Evolutionary conservation across 768 basidiomycete genomes (phyloP).

Genomic region (Suillus lakei): DNA sequence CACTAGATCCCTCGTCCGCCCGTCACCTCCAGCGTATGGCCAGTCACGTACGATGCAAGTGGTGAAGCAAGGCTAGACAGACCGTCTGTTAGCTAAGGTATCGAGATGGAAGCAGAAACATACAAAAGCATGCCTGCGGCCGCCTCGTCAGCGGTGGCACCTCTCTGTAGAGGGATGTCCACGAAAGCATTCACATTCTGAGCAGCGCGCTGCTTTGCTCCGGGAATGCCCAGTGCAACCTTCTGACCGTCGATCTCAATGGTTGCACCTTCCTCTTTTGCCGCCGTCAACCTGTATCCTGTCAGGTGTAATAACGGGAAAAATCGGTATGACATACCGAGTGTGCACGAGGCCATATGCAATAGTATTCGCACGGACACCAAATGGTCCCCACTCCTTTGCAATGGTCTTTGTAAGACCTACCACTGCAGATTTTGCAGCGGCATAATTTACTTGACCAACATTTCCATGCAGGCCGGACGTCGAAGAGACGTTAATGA

Average conservation of each 20-base stretch:
- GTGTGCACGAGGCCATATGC: conserved; percentile 83
- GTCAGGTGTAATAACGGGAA: neutral
- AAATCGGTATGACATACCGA: conserved; percentile 45
- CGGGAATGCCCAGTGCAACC: conserved; percentile 81
- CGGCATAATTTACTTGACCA: conserved; percentile 83
- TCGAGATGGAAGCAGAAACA: conserved; percentile 32
- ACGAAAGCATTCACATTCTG: conserved; percentile 47
- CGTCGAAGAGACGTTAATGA: conserved; percentile 83
- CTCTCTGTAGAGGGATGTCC: conserved; percentile 69
- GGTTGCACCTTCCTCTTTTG: conserved; percentile 75
- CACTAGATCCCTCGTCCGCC: conserved; percentile 76
- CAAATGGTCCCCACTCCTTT: conserved; percentile 87
- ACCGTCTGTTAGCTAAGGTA: neutral
- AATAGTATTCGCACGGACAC: conserved; percentile 81
- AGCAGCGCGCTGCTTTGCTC: conserved; percentile 44
- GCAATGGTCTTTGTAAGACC: conserved; percentile 86
- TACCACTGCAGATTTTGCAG: conserved; percentile 77
- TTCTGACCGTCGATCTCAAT: conserved; percentile 86
- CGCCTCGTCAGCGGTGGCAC: conserved; percentile 75
- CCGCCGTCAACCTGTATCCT: conserved; percentile 63
- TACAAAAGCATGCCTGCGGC: conserved; percentile 79
- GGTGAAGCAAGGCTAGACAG: conserved; percentile 70
- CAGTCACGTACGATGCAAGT: conserved; percentile 78
- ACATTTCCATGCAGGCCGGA: conserved; percentile 88
- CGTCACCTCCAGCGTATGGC: conserved; percentile 85